phyloP scores from a whole-genome alignment of 1,284 basidiomycete species.

The Boletus sp. region DNA sequence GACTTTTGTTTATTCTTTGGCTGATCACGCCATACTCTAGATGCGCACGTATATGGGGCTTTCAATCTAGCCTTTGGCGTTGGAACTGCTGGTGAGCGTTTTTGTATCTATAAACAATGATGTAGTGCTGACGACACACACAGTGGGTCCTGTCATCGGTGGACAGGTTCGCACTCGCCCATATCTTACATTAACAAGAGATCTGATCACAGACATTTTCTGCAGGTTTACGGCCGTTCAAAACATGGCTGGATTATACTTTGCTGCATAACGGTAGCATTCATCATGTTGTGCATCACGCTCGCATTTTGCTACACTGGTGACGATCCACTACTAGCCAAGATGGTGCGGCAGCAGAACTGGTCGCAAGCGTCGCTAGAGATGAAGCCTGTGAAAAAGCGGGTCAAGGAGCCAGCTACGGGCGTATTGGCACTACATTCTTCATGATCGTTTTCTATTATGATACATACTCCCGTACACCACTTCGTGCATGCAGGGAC shows the following conservation, averaged over 20 bases:
- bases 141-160: constrained; percentile 66
- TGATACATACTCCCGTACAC: too few relatives aligned
- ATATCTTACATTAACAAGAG: not conserved
- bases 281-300: constrained; percentile 39
- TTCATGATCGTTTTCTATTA: constrained; percentile 8
- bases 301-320: constrained; percentile 47
- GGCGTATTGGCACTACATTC: not conserved
- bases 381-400: constrained; percentile 9
- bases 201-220: constrained; percentile 8
- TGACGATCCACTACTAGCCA: constrained; percentile 40
- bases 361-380: constrained; percentile 12
- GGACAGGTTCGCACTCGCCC: constrained; percentile 47
- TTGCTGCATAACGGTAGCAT: constrained; percentile 42
- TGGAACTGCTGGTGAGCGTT: constrained; percentile 47
- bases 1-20: not conserved
- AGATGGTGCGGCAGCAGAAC: constrained; percentile 22
- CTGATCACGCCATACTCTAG: constrained; percentile 31
- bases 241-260: constrained; percentile 54
- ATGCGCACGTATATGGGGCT: constrained; percentile 60
- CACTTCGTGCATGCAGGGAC: constrained; percentile 5
- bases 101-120: not conserved
- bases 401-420: constrained; percentile 3
- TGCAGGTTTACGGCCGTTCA: constrained; percentile 54
- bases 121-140: constrained; percentile 10
- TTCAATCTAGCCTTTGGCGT: constrained; percentile 68